Conservation (phyloP, 345 rosid genomes). For the Durio zibethinus region DNA sequence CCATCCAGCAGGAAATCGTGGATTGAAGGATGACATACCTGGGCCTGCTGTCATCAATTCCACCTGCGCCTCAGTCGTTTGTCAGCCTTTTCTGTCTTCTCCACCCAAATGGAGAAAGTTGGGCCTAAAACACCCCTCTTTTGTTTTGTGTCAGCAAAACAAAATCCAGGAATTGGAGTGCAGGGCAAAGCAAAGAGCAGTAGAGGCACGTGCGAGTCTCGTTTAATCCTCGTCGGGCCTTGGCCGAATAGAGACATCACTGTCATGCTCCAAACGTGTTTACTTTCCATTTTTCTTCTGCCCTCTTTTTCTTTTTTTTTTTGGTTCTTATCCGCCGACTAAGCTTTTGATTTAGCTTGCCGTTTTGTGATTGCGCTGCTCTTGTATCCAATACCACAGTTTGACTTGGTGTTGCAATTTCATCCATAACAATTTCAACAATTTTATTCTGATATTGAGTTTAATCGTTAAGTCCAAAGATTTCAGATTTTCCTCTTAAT, state of each 20-base stretch:
- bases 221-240: background rate
- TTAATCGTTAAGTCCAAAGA: no score
- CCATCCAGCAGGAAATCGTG: background rate
- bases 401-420: background rate
- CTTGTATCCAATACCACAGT: background rate
- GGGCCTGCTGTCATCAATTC: background rate
- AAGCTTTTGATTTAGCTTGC: background rate
- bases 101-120: background rate
- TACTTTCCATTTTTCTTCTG: background rate
- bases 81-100: background rate
- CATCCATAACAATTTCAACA: slow-evolving; percentile 10
- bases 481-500: no score
- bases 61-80: no score
- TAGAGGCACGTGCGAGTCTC: background rate
- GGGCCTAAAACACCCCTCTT: no score
- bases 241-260: background rate
- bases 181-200: background rate
- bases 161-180: background rate
- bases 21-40: background rate
- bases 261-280: slow-evolving; percentile 14
- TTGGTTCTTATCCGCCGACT: slow-evolving; percentile 11
- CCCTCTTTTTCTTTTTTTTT: no score
- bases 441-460: background rate
- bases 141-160: no score
- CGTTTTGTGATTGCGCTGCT: slow-evolving; percentile 8